A percentile compares a stretch with the other conserved stretches of the same genome.
phyloP scores from a whole-genome alignment of 495 filamentous ascomycete species.

The Choiromyces venosus region DNA sequence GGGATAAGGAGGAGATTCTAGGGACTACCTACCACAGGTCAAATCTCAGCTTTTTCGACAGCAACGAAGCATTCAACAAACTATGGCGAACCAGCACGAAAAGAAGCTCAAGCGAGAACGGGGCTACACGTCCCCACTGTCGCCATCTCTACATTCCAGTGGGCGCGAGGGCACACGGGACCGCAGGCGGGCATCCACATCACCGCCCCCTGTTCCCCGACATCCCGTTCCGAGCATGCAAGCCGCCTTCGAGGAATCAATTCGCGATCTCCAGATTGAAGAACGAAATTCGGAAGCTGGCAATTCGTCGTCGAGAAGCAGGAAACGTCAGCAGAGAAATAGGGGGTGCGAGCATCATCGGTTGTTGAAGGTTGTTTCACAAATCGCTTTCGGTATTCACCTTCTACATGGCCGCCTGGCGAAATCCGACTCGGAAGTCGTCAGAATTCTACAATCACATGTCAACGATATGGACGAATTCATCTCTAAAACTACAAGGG shows the following conservation, averaged over 20 bases:
- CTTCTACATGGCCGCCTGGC: constrained; percentile 78
- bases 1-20: background rate
- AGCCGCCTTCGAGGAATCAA: constrained; percentile 87
- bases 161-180: constrained; percentile 9
- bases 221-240: constrained; percentile 85
- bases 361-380: constrained; percentile 81
- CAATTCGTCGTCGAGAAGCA: constrained; percentile 9
- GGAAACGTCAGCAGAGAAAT: constrained; percentile 8
- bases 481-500: constrained; percentile 73
- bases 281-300: constrained; percentile 5
- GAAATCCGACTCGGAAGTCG: constrained; percentile 78
- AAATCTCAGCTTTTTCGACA: background rate
- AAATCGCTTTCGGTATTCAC: constrained; percentile 90
- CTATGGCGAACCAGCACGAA: constrained; percentile 21
- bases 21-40: background rate
- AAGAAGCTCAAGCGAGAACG: constrained; percentile 21
- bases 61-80: background rate
- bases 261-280: constrained; percentile 49
- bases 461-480: constrained; percentile 92
- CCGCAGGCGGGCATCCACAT: background rate
- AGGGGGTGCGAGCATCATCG: constrained; percentile 60
- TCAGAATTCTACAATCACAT: constrained; percentile 83
- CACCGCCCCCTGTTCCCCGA: constrained; percentile 6
- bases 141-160: constrained; percentile 27
- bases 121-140: constrained; percentile 18